Base-by-base conservation (phyloP, 345 rosid species). In the Melastoma malabathricum region DNA sequence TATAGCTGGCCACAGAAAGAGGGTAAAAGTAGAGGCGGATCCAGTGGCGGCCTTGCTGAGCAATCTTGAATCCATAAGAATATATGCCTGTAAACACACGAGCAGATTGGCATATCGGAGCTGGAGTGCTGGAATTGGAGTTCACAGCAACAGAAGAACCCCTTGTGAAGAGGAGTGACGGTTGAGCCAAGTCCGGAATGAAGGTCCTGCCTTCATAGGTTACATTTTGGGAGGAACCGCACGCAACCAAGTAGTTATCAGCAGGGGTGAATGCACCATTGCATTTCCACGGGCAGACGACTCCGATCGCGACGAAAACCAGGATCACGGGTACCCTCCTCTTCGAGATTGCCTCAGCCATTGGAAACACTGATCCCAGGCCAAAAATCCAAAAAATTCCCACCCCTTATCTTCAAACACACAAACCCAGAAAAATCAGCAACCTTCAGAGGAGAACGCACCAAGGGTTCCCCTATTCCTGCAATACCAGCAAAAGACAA, bases 1-100 rank as follows among this genome's bases (percentile, higher is more conserved):
- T 75, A 17, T 72, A 77, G 57, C 60, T 68, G 0, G 84, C 70
- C 57, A 50, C 75, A 20, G 77, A 71, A 63, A 83, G 19, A 16
- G 95, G 94, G 41, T 65, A 74, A 59, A 93, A 93, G 60, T 93
- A 87, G 34, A 93, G 95, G 59, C 99, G 95, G 83, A 93, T 58
- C 99, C 99, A 93, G 72, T 87, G 98, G 66, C 84, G 77, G 4
- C 98, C 98, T 52, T 67, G 59, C 58, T 73, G 59, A 59, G 75
- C 53, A 59, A 92, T 80, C 39, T 77, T 54, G 52, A 92, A 87
- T 44, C 75, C 65, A 69, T 92, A 92, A 13, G 97, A 84, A 57
- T 88, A 73, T 64, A 67, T 50, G 38, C 72, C 58, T 6, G 93
- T 63, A 66, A 92, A 92, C 51, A 93, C 67, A 29, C 99, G 84